These are phyloP conservation scores for Irpex lacteus DNA, from an alignment of 1,284 basidiomycete species.

Conservation along the genomic window DNA sequence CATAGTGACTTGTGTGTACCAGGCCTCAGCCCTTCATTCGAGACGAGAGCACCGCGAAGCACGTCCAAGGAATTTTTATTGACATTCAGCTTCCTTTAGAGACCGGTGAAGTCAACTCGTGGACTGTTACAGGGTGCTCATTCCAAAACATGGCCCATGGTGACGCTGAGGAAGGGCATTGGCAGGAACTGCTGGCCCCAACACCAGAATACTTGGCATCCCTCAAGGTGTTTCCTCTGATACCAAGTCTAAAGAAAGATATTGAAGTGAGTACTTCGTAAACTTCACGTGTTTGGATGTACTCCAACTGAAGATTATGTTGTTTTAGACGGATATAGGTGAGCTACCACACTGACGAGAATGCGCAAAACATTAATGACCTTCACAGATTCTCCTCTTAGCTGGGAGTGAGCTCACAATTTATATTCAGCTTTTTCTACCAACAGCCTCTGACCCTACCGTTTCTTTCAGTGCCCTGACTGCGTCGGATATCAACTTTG, in stretches of 20 bases:
- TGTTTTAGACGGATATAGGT: conserved; percentile 46
- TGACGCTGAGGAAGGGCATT: conserved; percentile 26
- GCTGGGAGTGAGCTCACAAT: conserved; percentile 62
- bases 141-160: neutral
- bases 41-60: too few relatives aligned
- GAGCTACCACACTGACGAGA: neutral
- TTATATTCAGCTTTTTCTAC: neutral
- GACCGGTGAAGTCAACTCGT: too few relatives aligned
- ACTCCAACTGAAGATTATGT: neutral
- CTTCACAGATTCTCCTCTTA: conserved; percentile 66
- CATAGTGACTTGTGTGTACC: too few relatives aligned
- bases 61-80: too few relatives aligned
- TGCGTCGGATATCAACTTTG: conserved; percentile 82
- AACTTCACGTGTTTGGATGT: neutral
- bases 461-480: conserved; percentile 58
- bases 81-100: too few relatives aligned
- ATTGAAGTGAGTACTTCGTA: conserved; percentile 48
- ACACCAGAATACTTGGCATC: conserved; percentile 53
- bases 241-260: conserved; percentile 67
- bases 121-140: too few relatives aligned
- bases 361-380: neutral
- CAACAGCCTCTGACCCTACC: neutral
- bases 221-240: conserved; percentile 74
- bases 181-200: conserved; percentile 43
- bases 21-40: too few relatives aligned